Conservation (phyloP, 2,329 filamentous ascomycete species). For the Curvularia spicifera region DNA sequence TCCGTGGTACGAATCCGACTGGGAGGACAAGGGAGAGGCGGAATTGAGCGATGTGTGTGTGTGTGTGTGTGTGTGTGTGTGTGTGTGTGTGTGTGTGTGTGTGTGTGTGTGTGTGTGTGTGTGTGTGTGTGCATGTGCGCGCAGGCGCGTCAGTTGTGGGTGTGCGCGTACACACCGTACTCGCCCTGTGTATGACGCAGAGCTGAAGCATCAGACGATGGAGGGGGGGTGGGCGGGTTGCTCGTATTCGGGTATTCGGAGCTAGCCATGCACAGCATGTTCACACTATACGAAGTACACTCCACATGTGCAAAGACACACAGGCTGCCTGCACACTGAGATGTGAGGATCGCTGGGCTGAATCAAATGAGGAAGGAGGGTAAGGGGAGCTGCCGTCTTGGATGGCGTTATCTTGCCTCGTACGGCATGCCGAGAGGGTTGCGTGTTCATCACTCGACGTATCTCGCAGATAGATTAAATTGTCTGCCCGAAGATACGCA, state of each 20-base stretch:
- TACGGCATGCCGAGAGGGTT: background rate
- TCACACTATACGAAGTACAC: background rate
- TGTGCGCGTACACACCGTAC: conserved; percentile 1
- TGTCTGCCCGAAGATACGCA: background rate
- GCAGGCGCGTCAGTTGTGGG: background rate
- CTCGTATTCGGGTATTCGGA: conserved; percentile 15
- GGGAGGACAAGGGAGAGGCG: background rate
- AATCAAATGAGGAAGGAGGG: conserved; percentile 13
- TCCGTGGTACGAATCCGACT: background rate
- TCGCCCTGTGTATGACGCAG: conserved; percentile 19
- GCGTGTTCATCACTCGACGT: background rate
- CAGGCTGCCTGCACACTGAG: conserved; percentile 2
- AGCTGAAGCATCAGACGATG: conserved; percentile 7
- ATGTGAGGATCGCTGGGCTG: conserved; percentile 5
- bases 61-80: background rate
- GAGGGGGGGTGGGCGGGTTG: conserved; percentile 1
- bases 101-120: background rate
- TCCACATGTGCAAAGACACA: background rate
- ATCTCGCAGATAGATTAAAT: conserved; percentile 6
- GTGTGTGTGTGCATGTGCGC: background rate
- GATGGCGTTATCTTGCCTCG: conserved; percentile 2
- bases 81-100: background rate
- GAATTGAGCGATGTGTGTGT: background rate
- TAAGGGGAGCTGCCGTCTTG: conserved; percentile 1
- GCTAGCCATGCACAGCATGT: conserved; percentile 1